Conservation (phyloP, 2,329 filamentous ascomycete species). For the Fusarium beomiforme region DNA sequence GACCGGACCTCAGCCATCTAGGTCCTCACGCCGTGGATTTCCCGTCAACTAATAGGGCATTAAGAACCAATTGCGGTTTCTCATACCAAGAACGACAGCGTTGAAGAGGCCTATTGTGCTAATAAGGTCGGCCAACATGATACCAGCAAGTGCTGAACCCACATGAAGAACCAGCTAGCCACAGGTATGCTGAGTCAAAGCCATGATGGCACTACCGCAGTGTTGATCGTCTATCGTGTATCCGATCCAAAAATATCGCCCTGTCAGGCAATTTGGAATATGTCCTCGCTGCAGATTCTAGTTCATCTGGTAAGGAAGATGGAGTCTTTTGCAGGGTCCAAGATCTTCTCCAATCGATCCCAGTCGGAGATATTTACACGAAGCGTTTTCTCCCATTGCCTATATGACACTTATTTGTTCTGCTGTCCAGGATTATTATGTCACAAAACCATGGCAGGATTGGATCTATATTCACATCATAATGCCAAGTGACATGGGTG, state of each 20-base stretch:
- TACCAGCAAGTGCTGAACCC: constrained; percentile 20
- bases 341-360: constrained; percentile 3
- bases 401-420: not conserved
- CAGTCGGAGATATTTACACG: not conserved
- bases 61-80: not conserved
- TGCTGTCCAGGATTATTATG: not conserved
- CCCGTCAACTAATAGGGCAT: not conserved
- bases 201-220: not conserved
- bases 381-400: not conserved
- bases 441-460: not conserved
- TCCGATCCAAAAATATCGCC: not conserved
- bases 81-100: not conserved
- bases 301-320: constrained; percentile 15
- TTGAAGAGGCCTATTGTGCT: not conserved
- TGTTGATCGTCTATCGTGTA: not conserved
- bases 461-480: not conserved
- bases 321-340: not conserved
- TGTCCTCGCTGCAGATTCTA: not conserved
- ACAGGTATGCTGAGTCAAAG: not conserved
- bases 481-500: not conserved
- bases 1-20: constrained; percentile 23
- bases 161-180: not conserved
- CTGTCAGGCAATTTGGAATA: constrained; percentile 26
- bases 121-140: not conserved
- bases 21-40: not conserved